Conservation (phyloP, 1,284 basidiomycete genomes). For the Grifola frondosa region DNA sequence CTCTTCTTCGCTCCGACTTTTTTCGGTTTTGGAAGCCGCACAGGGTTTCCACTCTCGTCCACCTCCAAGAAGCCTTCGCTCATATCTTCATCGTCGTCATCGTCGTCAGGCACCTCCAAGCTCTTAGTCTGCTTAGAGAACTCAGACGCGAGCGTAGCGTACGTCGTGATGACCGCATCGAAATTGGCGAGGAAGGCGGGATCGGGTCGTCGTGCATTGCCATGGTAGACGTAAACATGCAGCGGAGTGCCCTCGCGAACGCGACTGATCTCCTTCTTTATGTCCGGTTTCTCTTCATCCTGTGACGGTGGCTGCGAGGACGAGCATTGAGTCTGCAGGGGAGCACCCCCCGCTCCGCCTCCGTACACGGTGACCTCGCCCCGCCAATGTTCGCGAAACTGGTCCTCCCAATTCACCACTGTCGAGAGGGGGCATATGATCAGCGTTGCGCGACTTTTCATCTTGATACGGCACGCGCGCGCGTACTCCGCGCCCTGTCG, state of each 20-base stretch:
- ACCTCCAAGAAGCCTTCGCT: slow-evolving; percentile 65
- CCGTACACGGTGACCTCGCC: slow-evolving; percentile 81
- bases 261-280: slow-evolving; percentile 32
- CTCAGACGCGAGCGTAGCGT: slow-evolving; percentile 92
- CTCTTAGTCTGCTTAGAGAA: slow-evolving; percentile 86
- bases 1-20: slow-evolving; percentile 72
- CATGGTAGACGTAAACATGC: slow-evolving; percentile 95
- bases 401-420: slow-evolving; percentile 98
- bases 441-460: slow-evolving; percentile 87
- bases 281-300: slow-evolving; percentile 36
- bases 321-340: slow-evolving; percentile 15
- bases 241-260: slow-evolving; percentile 54
- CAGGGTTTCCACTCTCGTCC: slow-evolving; percentile 67
- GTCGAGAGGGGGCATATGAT: slow-evolving; percentile 97
- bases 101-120: slow-evolving; percentile 54
- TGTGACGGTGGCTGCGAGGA: slow-evolving; percentile 25
- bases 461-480: slow-evolving; percentile 72
- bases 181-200: slow-evolving; percentile 86
- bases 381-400: slow-evolving; percentile 94
- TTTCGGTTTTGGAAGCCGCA: slow-evolving; percentile 52
- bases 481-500: slow-evolving; percentile 67
- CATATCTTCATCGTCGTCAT: slow-evolving; percentile 66
- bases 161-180: slow-evolving; percentile 97
- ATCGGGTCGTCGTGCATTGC: slow-evolving; percentile 85
- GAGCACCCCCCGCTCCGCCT: slow-evolving; percentile 41